Percentiles rank a stretch among this genome's conserved stretches.
Conservation (phyloP, 192 early-diverging fungal species). For the Gonapodya sp. region DNA sequence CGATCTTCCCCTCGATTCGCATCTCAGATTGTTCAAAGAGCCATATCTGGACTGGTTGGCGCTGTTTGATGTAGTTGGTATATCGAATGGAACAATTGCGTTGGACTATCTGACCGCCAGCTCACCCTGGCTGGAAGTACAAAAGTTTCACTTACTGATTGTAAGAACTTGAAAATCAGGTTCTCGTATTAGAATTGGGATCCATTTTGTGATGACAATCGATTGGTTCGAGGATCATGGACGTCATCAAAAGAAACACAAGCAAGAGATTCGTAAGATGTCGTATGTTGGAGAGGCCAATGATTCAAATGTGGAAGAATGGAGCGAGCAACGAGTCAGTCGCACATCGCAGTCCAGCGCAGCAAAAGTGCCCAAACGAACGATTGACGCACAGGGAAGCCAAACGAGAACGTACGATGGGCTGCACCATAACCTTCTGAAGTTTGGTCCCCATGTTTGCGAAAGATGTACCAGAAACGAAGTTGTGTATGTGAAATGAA, state of each 20-base stretch:
- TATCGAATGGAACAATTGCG: neutral
- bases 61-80: neutral
- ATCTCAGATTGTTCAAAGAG: slow-evolving; percentile 15
- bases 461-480: neutral
- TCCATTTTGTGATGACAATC: neutral
- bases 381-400: no score
- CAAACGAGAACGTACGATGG: slow-evolving; percentile 1
- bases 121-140: neutral
- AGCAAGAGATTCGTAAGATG: neutral
- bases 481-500: no score
- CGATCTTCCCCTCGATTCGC: slow-evolving; percentile 13
- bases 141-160: slow-evolving; percentile 1
- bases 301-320: no score
- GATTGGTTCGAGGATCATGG: neutral
- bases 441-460: slow-evolving; percentile 8
- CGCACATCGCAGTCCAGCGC: no score
- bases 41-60: slow-evolving; percentile 10
- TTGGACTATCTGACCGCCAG: neutral
- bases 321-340: no score
- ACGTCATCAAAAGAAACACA: neutral
- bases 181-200: neutral
- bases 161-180: slow-evolving; percentile 13
- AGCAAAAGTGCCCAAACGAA: neutral
- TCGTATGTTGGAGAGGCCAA: neutral
- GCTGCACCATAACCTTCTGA: slow-evolving; percentile 6